phyloP scores from a whole-genome alignment of 345 rosid species.

The Salix exigua region DNA sequence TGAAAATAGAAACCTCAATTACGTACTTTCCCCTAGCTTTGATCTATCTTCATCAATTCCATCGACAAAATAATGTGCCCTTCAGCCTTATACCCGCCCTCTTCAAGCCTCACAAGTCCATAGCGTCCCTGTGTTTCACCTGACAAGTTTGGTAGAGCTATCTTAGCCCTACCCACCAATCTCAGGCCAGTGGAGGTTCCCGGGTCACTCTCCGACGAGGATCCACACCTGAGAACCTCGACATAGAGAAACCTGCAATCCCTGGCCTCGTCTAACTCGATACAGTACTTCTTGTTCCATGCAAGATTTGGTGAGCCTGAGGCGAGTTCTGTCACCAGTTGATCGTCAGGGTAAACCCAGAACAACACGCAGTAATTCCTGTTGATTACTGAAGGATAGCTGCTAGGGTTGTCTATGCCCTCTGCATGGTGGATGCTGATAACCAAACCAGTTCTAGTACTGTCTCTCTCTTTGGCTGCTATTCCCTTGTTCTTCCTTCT shows the following conservation, averaged over 20 bases:
- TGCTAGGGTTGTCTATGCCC: constrained; percentile 5
- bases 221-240: constrained; percentile 2
- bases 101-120: constrained; percentile 12
- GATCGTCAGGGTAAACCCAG: neutral
- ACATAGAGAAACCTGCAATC: constrained; percentile 9
- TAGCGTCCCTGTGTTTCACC: neutral
- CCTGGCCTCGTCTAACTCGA: neutral
- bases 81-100: neutral
- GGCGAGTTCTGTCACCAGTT: neutral
- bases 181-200: constrained; percentile 1
- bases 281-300: neutral
- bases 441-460: neutral
- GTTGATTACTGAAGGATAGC: neutral
- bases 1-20: neutral
- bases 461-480: neutral
- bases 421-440: neutral
- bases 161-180: constrained; percentile 11
- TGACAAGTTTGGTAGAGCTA: neutral
- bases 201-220: neutral
- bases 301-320: neutral
- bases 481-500: neutral
- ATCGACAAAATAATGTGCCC: neutral
- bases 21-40: neutral
- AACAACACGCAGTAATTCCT: neutral
- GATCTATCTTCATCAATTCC: neutral